Evolutionary conservation across 1,139 yeast genomes (phyloP), one percentile per base, ranked within the genome.

Genomic region (Hyphopichia burtonii): DNA sequence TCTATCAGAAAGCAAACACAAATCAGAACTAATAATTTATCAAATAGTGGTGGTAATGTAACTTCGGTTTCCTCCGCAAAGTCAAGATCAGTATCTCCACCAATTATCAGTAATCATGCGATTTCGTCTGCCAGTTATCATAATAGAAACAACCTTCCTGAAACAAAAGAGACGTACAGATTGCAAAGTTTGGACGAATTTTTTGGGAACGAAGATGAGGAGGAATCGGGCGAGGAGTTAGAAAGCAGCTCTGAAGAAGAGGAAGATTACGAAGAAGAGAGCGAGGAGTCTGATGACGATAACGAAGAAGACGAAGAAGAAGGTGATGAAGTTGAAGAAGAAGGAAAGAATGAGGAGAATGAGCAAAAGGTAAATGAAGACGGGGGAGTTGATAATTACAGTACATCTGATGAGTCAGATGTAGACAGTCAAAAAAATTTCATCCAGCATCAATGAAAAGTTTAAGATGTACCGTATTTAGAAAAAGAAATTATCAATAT

Each of bases 141-240:
- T 14, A 25, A 41, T 25, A 37, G 37, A 34, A 31, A 35, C 19
- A 9, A 4, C 5, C 18, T 16, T 12, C n/a, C n/a, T 9, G 33
- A 36, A 22, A 47, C 55, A 3, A 60, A 56, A 40, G 57, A 78
- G 61, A 52, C 74, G 0, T 68, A 82, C 55, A 78, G 77, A 49
- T 66, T 86, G 39, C 96, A 86, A 61, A 87, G 89, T 45, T 66
- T 90, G 49, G 96, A 90, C 55, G 96, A 90, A 46, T 89, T 89
- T 59, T 85, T 90, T 55, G 87, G 86, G 1, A 73, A 68, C 9
- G 42, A 45, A 17, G 31, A n/a, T n/a, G n/a, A 42, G 3, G 31
- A 38, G 16, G 49, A 44, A 27, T 50, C 54, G 23, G 50, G 60
- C 43, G 58, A 64, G 39, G 53, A 37, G 4, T 25, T 11, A 10